A percentile compares a stretch with the other conserved stretches of the same genome.
These are phyloP conservation scores for Eutrema salsugineum DNA, from an alignment of 441 rosid species.

Conservation along the genomic window DNA sequence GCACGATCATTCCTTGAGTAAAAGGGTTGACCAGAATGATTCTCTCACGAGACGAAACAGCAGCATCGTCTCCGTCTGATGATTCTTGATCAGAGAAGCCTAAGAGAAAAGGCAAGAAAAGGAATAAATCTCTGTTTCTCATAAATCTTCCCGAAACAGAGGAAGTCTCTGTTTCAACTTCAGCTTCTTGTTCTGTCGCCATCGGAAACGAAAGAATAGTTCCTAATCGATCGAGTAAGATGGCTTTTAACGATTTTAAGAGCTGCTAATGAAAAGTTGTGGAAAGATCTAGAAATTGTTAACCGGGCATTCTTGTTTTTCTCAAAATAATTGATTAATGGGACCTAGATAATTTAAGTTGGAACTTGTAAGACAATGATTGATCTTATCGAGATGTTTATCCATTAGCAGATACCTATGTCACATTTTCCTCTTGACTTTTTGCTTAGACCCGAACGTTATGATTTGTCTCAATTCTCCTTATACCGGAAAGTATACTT, in stretches of 20 bases:
- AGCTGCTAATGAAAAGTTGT: neutral
- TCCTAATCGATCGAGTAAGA: neutral
- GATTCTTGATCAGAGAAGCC: slow-evolving; percentile 13
- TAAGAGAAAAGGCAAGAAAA: slow-evolving; percentile 51
- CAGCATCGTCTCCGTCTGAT: neutral
- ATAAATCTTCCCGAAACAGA: slow-evolving; percentile 26
- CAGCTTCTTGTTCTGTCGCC: slow-evolving; percentile 15
- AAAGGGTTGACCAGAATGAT: slow-evolving; percentile 65
- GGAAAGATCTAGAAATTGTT: slow-evolving; percentile 6
- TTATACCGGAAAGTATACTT: neutral
- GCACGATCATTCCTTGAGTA: slow-evolving; percentile 63
- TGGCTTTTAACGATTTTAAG: neutral
- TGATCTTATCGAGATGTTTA: slow-evolving; percentile 25
- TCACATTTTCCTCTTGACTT: slow-evolving; percentile 5
- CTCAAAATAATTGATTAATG: neutral
- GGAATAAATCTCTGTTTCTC: slow-evolving; percentile 47
- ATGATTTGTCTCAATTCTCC: slow-evolving; percentile 11
- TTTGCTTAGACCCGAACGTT: neutral
- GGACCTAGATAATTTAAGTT: neutral
- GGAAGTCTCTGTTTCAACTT: slow-evolving; percentile 15
- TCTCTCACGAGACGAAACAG: slow-evolving; percentile 31
- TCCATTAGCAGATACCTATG: slow-evolving; percentile 21
- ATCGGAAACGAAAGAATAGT: slow-evolving; percentile 2
- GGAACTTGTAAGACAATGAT: slow-evolving; percentile 15
- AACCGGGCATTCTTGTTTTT: neutral